phyloP scores from a whole-genome alignment of 768 basidiomycete species.

The Lactarius quietus region DNA sequence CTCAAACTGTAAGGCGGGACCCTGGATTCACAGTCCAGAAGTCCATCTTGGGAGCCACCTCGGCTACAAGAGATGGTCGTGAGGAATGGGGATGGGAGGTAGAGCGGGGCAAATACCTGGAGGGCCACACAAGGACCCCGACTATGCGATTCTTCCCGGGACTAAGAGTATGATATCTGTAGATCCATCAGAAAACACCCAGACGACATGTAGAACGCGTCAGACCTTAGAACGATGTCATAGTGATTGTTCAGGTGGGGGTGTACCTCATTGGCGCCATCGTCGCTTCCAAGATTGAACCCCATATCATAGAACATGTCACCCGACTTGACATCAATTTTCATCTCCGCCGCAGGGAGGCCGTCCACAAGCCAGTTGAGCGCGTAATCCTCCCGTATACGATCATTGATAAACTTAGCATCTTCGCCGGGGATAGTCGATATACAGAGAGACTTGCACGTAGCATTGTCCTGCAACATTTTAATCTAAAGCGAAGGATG shows the following conservation, averaged over 20 bases:
- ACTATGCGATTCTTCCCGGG: slow-evolving; percentile 79
- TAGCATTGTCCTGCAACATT: slow-evolving; percentile 73
- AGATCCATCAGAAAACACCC: slow-evolving; percentile 13
- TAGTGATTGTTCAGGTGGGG: slow-evolving; percentile 93
- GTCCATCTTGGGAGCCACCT: slow-evolving; percentile 54
- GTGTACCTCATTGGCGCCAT: slow-evolving; percentile 48
- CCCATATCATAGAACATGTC: slow-evolving; percentile 92
- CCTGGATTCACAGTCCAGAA: slow-evolving; percentile 50
- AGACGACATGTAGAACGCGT: background rate
- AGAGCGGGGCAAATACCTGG: slow-evolving; percentile 34
- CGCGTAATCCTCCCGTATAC: slow-evolving; percentile 89
- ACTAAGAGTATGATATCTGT: slow-evolving; percentile 76
- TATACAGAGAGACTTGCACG: slow-evolving; percentile 75
- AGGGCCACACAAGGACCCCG: slow-evolving; percentile 85
- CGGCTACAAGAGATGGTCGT: slow-evolving; percentile 41
- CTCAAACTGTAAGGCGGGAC: slow-evolving; percentile 53
- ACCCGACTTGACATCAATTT: slow-evolving; percentile 69
- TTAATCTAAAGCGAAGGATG: slow-evolving; percentile 50
- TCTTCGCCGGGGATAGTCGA: slow-evolving; percentile 61
- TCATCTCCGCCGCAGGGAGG: slow-evolving; percentile 92
- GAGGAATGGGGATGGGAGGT: background rate
- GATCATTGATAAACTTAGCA: slow-evolving; percentile 85
- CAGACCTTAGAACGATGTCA: slow-evolving; percentile 73
- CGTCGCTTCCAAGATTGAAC: slow-evolving; percentile 83
- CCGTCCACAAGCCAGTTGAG: slow-evolving; percentile 96